Evolutionary conservation across 805 yeast species (phyloP), one percentile per base, ranked within the genome.

Genomic region (Nakazawaea molendinolei): DNA sequence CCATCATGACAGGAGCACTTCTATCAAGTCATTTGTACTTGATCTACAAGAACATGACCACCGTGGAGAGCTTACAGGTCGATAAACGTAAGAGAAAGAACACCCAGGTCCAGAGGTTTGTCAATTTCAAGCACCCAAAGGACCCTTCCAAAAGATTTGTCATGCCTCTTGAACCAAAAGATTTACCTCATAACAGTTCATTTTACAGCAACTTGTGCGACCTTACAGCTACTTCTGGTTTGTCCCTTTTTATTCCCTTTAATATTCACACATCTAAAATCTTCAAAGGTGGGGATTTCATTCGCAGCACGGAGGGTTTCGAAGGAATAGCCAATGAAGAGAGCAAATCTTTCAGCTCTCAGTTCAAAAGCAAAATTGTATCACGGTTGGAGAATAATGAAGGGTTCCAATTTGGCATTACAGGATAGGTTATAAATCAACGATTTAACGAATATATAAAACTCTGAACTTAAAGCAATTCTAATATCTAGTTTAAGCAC

Each of bases 51-150:
- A 79, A 82, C 45, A 56, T 65, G 40, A 72, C 85, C 1, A 69
- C 86, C 0, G 49, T 85, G 9, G 90, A 82, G 43, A 77, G 72
- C 23, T 50, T 79, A 26, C 56, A 65, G 12, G 43, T 59, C 22
- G 59, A 58, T 28, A 50, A 57, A 21, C 55, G 62, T 35, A 34
- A 48, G 9, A 48, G 57, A 29, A 13, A 8, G 3, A 30, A 23
- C 12, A 15, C 14, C 24, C 48, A 48, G 7, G 67, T 62, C 1
- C 39, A 46, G 12, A 52, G 78, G 27, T 74, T 61, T 44, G 59
- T 77, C 31, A 70, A 65, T 38, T 51, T 76, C 2, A 51, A 50
- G 36, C 56, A 63, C 29, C 58, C 59, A 4, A 33, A 34, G 1
- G 44, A 47, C 14, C 55, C 50, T 3, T 51, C 52, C 13, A 26